Base-by-base conservation (phyloP, 140 eudicot genomes). In the Stevia rebaudiana region DNA sequence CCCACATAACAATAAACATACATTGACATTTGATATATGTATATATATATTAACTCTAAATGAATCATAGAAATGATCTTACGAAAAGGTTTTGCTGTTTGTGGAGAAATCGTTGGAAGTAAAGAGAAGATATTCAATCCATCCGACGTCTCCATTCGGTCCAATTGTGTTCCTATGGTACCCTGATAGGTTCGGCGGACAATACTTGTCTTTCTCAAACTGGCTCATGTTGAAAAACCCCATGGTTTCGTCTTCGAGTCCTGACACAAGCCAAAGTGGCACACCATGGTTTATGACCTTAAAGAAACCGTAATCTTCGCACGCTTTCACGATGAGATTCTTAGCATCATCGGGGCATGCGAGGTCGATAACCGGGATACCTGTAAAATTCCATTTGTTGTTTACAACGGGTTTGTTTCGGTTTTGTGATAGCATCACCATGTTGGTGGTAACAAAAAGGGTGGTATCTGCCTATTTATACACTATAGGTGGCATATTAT, bases 71-170 rank as follows among this genome's bases (percentile, higher is more conserved):
- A 16, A 46, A 57, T 22, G 16, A 36, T 30, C 74, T 75, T 69
- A 83, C 95, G 82, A 33, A 67, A 86, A 74, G 56, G 42, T 37
- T 57, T 74, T 51, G 33, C 46, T 17, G 37, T 78, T 63, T 1
- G 51, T 65, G 0, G 78, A 75, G 64, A 70, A 42, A 69, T 72
- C 23, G 41, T 67, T 75, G 59, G 91, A 52, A 15, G 52, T 42
- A 30, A 86, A 73, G 41, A 86, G 90, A 57, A 86, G 90, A 61
- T 83, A 86, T 37, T 86, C 95, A 30, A 86, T 18, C 85, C 85
- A 76, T 6, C 95, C 95, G 7, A 76, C 70, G 36, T 86, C 95
- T 16, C 95, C 95, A 61, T 81, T 86, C 0, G 21, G 67, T 31
- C 95, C 95, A 61, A 86, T 83, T 19, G 5, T 73, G 59, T 83